Evolutionary conservation across 2,329 filamentous ascomycete genomes (phyloP).

Genomic region (Fusarium hostae): DNA sequence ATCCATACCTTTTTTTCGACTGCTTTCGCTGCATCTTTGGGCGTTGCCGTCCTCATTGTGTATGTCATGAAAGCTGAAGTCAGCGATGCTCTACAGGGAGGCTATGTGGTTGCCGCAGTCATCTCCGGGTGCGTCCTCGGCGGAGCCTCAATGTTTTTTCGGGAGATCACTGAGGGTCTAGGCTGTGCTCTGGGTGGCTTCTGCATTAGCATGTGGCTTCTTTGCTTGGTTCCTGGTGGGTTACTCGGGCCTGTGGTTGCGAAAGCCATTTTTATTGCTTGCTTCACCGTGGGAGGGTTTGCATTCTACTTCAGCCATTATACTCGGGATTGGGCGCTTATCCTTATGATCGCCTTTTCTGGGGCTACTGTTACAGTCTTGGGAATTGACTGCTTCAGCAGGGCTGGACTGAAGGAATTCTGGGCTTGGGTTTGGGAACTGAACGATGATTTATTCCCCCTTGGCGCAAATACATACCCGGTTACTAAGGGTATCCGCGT

Average conservation of each 20-base stretch:
- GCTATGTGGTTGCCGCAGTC: conserved; percentile 82
- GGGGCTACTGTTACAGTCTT: conserved; percentile 83
- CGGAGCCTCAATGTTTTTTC: conserved; percentile 78
- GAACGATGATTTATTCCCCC: conserved; percentile 82
- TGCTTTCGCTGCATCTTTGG: conserved; percentile 76
- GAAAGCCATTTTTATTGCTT: conserved; percentile 80
- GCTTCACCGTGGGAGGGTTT: conserved; percentile 75
- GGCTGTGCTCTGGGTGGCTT: conserved; percentile 90
- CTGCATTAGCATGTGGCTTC: conserved; percentile 89
- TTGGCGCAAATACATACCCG: conserved; percentile 81
- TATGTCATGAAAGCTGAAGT: conserved; percentile 89
- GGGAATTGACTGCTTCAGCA: conserved; percentile 90
- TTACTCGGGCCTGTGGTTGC: conserved; percentile 70
- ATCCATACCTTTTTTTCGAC: conserved; percentile 85
- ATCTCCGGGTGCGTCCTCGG: conserved; percentile 80
- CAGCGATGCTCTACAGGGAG: conserved; percentile 80
- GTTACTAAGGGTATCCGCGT: conserved; percentile 87
- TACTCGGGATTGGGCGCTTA: conserved; percentile 82
- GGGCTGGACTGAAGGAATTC: conserved; percentile 93
- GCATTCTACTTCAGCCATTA: conserved; percentile 81
- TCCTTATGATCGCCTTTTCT: conserved; percentile 79
- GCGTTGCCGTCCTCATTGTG: conserved; percentile 83
- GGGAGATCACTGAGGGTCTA: conserved; percentile 82
- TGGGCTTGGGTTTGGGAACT: conserved; percentile 93
- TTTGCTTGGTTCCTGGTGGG: conserved; percentile 80